Evolutionary conservation across 352 stramenopile genomes (phyloP), one percentile per base, ranked within the genome.

Genomic region (Phytophthora lateralis): DNA sequence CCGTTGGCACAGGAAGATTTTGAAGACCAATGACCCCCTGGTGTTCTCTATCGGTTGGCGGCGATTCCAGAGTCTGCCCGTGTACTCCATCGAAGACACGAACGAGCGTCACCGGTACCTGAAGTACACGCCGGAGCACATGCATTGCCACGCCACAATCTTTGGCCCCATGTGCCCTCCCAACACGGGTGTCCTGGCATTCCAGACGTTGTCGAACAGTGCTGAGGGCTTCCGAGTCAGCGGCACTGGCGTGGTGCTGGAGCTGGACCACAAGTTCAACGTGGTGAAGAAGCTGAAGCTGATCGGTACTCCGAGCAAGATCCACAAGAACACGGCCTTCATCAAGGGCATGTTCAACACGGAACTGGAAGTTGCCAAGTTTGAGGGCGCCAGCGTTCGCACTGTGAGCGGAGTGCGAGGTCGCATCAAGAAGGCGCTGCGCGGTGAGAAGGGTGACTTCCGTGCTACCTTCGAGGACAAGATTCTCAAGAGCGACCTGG

Each of bases 261-360:
- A 99, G 66, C 81, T 99, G 15, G 96, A 99, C 78, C 92, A 98
- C 50, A 98, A 95, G 51, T 99, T 99, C 53, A 91, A 92, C 59
- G 89, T 99, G 27, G 95, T 99, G 55, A 99, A 99, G 82, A 99
- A 99, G 80, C 89, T 99, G 44, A 99, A 99, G 82, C 87, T 99
- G 10, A 97, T 99, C 24, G 98, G 98, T 65, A 98, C 93, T 17
- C 97, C 98, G 2, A 91, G 80, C 37, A 99, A 99, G 76, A 98
- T 99, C 51, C 85, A 93, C 85, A 98, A 99, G 73, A 99, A 99
- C 78, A 99, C 98, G 47, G 97, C 97, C 21, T 99, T 99, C 71
- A 97, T 99, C 76, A 90, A 87, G 55, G 93, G 91, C 54, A 98
- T 98, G 95, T 98, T 98, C 78, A 98, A 98, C 78, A 91, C 85